phyloP scores from a whole-genome alignment of 495 filamentous ascomycete species.

The Cairneyella variabilis region DNA sequence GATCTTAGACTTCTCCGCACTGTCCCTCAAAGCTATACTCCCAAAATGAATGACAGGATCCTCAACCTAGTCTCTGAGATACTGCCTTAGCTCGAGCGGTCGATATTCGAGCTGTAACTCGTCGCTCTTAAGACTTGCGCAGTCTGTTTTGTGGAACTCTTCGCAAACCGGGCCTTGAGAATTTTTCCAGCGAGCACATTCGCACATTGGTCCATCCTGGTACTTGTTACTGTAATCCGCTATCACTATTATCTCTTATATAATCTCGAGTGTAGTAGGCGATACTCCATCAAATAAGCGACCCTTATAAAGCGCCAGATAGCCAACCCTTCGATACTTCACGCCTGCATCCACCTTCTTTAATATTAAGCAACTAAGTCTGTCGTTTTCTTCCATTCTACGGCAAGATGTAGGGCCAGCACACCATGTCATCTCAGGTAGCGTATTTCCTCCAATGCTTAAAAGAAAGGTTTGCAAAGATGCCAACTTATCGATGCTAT shows the following conservation, averaged over 20 bases:
- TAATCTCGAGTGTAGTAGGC: conserved; percentile 7
- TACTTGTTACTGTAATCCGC: conserved; percentile 6
- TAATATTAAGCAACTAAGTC: conserved; percentile 1
- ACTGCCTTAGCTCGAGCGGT: conserved; percentile 8
- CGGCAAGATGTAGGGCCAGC: conserved; percentile 6
- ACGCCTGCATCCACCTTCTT: conserved; percentile 1
- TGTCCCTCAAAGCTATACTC: conserved; percentile 8
- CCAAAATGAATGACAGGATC: conserved; percentile 8
- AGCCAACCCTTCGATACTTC: conserved; percentile 9
- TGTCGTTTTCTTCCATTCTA: conserved; percentile 3
- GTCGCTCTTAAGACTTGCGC: conserved; percentile 7
- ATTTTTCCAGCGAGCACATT: conserved; percentile 5
- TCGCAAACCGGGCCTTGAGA: conserved; percentile 5
- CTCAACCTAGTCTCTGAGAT: conserved; percentile 6
- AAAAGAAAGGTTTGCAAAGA: neutral
- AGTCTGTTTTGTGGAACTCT: conserved; percentile 9
- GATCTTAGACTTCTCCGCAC: too few relatives aligned
- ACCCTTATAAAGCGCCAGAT: neutral
- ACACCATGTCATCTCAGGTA: conserved; percentile 1
- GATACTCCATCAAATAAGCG: conserved; percentile 1
- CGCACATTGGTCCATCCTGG: conserved; percentile 5
- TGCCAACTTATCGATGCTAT: conserved; percentile 3
- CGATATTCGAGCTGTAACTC: conserved; percentile 7
- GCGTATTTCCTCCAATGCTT: neutral
- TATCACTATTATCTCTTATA: neutral